Base-by-base conservation (phyloP, 2,329 filamentous ascomycete species). In the Aspergillus sp. region DNA sequence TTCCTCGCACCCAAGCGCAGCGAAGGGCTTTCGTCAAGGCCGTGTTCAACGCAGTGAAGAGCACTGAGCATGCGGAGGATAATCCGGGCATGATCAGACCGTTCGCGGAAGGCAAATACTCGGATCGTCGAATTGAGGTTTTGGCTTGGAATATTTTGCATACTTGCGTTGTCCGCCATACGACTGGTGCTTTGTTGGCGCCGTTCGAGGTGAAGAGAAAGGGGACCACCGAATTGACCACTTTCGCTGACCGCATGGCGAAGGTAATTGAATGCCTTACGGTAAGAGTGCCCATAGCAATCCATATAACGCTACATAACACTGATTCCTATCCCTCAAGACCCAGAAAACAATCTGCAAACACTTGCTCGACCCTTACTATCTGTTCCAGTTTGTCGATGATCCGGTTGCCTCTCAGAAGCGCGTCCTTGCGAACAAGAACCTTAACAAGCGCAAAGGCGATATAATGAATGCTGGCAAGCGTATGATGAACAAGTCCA, bases 341-440 rank as follows among this genome's bases (percentile, higher is more conserved):
- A 53, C 48, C 7, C 63, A 63, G 25, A 72, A 72, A 53, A 65
- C 67, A 0, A 65, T 71, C 27, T 70, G 66, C 60, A 69, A 69
- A 46, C 67, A 69, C 45, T 50, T 71, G 9, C 49, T 69, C 13
- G 67, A 69, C 43, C 53, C 62, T 2, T 50, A 55, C 6, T 71
- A 65, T 49, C 43, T 67, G 25, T 50, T 58, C 39, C 53, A 54
- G 4, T 61, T 71, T 39, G 58, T 71, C 25, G 66, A 71, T 43
- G 67, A 72, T 43, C 69, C 69, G 3, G 42, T 54, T 15, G 57
- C 48, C 10, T 49, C 58, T 17, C 50, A 50, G 27, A 61, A 60
- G 52, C 58, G 64, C 27, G 63, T 67, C 19, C 49, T 58, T n/a
- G 51, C 60, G 2, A 69, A 68, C 51, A 63, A 64, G 37, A 55